Percentiles rank a stretch among this genome's conserved stretches.
Conservation (phyloP, 768 basidiomycete species). For the button mushroom (Agaricus bisporus) region DNA sequence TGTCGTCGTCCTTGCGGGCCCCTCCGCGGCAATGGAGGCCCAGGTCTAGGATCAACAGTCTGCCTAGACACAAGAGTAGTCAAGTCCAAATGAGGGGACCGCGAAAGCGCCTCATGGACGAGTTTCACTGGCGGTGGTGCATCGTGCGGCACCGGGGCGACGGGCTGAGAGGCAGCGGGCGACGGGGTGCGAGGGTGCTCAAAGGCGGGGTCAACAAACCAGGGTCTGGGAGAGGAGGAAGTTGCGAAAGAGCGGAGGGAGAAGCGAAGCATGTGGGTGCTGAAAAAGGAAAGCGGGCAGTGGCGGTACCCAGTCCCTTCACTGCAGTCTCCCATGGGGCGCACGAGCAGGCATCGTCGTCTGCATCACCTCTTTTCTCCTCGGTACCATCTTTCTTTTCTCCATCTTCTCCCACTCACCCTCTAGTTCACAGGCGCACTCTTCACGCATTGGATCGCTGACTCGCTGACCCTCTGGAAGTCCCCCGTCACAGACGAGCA, state of each 20-base stretch:
- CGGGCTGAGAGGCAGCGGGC: constrained; percentile 21
- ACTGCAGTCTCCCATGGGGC: constrained; percentile 43
- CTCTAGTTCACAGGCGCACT: constrained; percentile 49
- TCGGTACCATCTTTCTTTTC: constrained; percentile 42
- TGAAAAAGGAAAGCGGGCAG: too few species aligned
- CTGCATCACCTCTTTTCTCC: constrained; percentile 72
- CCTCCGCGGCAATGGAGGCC: constrained; percentile 53
- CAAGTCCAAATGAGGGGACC: constrained; percentile 67
- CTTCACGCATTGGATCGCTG: constrained; percentile 92
- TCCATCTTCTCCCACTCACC: not conserved
- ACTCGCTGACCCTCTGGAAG: constrained; percentile 87
- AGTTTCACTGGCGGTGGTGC: constrained; percentile 46
- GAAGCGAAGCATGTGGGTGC: not conserved
- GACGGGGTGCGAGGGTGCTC: not conserved
- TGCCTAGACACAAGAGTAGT: constrained; percentile 48
- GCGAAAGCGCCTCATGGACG: constrained; percentile 49
- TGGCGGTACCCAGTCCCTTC: not conserved
- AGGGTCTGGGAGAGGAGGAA: constrained; percentile 28
- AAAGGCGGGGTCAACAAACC: constrained; percentile 54
- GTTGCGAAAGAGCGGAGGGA: not conserved
- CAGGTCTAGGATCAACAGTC: constrained; percentile 43
- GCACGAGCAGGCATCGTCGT: constrained; percentile 70
- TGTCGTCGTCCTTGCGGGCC: constrained; percentile 56
- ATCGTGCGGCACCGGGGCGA: constrained; percentile 42
- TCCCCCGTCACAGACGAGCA: constrained; percentile 80